phyloP scores from a whole-genome alignment of 1,139 yeast genomes.

The Pichia sp. region DNA sequence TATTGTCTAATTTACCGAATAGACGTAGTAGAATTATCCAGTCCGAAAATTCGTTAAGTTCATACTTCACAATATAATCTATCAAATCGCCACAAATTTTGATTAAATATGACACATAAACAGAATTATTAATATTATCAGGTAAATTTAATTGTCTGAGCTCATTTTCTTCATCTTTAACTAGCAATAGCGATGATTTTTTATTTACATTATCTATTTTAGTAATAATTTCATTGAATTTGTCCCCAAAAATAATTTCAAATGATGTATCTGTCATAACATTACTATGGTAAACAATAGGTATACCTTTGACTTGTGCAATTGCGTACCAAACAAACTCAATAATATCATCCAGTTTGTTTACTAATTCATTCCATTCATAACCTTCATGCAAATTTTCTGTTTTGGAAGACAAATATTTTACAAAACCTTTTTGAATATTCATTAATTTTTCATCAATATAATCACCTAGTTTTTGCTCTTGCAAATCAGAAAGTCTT shows the following conservation, averaged over 20 bases:
- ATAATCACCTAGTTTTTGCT: constrained; percentile 53
- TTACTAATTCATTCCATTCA: constrained; percentile 37
- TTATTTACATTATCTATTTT: not conserved
- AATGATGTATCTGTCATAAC: constrained; percentile 22
- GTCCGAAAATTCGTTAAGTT: constrained; percentile 25
- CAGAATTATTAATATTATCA: constrained; percentile 23
- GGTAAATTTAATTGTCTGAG: constrained; percentile 5
- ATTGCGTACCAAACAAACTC: constrained; percentile 57
- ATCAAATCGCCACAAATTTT: constrained; percentile 61
- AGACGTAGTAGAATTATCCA: constrained; percentile 20
- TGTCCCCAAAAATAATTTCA: constrained; percentile 23
- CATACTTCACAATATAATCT: constrained; percentile 50
- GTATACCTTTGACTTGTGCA: constrained; percentile 26
- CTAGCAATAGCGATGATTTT: not conserved
- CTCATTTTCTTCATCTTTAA: not conserved
- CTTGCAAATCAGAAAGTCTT: constrained; percentile 41
- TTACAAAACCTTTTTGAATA: constrained; percentile 61
- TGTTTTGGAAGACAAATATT: constrained; percentile 40
- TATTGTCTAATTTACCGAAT: constrained; percentile 26
- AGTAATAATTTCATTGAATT: not conserved
- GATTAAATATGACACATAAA: constrained; percentile 56
- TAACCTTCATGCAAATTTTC: constrained; percentile 16
- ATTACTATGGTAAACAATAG: constrained; percentile 30
- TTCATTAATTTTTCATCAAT: constrained; percentile 52
- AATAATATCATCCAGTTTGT: constrained; percentile 41